Percentiles rank a stretch among this genome's conserved stretches.
Evolutionary conservation across 129 eudicot genomes (phyloP).

Genomic region (Silybum marianum): DNA sequence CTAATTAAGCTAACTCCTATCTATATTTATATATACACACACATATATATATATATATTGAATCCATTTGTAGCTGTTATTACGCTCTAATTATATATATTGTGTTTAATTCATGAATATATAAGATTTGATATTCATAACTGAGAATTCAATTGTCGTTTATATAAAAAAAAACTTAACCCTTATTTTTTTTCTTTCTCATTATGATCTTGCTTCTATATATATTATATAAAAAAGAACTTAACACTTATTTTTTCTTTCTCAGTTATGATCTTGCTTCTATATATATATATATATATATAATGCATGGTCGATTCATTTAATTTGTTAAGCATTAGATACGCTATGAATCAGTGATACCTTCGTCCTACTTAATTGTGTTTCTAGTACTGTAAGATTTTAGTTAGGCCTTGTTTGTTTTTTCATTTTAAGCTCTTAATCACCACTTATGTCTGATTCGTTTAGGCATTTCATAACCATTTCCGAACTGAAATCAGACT

Average conservation of each 20-base stretch:
- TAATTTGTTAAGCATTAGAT: too few relatives aligned
- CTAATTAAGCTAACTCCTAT: not conserved
- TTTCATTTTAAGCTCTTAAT: too few relatives aligned
- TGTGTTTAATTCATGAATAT: slow-evolving; percentile 15
- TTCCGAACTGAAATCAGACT: too few relatives aligned
- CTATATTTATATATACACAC: not conserved
- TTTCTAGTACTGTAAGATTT: too few relatives aligned
- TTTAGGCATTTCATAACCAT: too few relatives aligned
- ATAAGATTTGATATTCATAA: slow-evolving; percentile 2
- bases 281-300: too few relatives aligned
- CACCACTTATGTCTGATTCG: too few relatives aligned
- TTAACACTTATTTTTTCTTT: too few relatives aligned
- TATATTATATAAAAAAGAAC: too few relatives aligned
- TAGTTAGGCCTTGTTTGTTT: too few relatives aligned
- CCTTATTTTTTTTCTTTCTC: not conserved
- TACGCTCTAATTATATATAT: slow-evolving; percentile 8
- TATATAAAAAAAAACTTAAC: not conserved
- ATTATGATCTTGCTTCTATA: not conserved
- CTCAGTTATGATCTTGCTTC: too few relatives aligned
- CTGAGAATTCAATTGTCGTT: not conserved
- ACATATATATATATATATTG: not conserved
- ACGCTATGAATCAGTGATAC: not conserved
- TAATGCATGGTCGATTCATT: not conserved
- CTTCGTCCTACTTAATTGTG: not conserved
- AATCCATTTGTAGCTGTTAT: slow-evolving; percentile 5